Base-by-base conservation (phyloP, 768 basidiomycete genomes). In the Termitomyces sp. region DNA sequence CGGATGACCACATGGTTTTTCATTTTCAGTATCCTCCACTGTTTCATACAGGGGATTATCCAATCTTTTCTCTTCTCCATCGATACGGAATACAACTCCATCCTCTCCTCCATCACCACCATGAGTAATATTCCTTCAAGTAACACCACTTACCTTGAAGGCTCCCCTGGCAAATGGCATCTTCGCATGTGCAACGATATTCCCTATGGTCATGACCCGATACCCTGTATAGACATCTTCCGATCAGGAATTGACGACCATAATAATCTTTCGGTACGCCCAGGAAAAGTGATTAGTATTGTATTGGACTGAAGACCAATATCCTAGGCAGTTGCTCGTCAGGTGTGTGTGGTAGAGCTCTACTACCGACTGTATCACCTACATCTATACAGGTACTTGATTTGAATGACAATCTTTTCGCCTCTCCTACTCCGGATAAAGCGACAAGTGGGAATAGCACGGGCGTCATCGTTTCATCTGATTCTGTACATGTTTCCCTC, bases 21-120 rank as follows among this genome's bases (percentile, higher is more conserved):
- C 60, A 54, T 81, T 22, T 74, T 82, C 56, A 75, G 73, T 36
- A 70, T 82, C 52, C 16, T 80, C 43, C 75, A 79, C 58, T 83
- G 80, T 61, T 73, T 82, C 46, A 66, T 75, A 10, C 82, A 83
- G 55, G 82, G 78, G 53, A 65, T 78, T 52, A 66, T 83, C 33
- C 80, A 80, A 60, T 74, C 80, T 1, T 65, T 79, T 16, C 70
- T 83, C 11, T 79, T 71, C 62, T 69, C 68, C 20, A 56, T 78
- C 60, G 82, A 85, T 59, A 60, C 70, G 7, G 63, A 73, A 25
- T 77, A 76, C 57, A 61, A 64, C 48, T 53, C 60, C 2, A 58
- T 82, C 29, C 64, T 78, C 12, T 60, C 67, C 22, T 60, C 61
- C 10, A 74, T 84, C 53, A 70, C 76, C 18, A 43, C 64, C 5